Conservation (phyloP, 768 basidiomycete species). For the Auricularia heimuer region DNA sequence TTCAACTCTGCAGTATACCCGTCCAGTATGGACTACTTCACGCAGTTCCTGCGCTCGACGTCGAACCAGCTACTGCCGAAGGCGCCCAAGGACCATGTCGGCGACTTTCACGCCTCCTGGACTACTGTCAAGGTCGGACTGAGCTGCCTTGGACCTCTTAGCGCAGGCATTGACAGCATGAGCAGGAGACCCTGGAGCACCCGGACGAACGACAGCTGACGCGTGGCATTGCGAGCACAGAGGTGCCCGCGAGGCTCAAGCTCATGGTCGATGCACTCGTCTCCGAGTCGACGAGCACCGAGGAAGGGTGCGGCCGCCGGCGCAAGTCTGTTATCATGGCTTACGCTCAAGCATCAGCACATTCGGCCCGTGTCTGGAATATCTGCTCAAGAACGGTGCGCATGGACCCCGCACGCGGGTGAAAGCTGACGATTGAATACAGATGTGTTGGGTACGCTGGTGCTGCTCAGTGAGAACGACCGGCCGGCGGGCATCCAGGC, state of each 20-base stretch:
- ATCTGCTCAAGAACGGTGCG: conserved; percentile 78
- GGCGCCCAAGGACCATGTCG: conserved; percentile 50
- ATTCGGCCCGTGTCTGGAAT: conserved; percentile 85
- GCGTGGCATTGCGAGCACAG: conserved; percentile 70
- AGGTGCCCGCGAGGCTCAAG: conserved; percentile 65
- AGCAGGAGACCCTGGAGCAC: conserved; percentile 68
- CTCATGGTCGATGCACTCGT: conserved; percentile 81
- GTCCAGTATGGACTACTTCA: conserved; percentile 68
- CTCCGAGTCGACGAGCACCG: conserved; percentile 73
- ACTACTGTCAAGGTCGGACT: conserved; percentile 51
- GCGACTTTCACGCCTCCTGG: conserved; percentile 73
- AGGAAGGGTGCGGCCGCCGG: conserved; percentile 63
- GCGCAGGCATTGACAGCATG: not conserved
- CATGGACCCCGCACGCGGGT: not conserved
- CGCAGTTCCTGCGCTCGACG: conserved; percentile 53
- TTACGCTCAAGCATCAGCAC: conserved; percentile 35
- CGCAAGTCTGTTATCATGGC: conserved; percentile 2
- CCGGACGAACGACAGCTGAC: conserved; percentile 85
- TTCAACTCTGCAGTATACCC: not conserved
- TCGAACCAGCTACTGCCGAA: conserved; percentile 38
- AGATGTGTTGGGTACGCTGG: conserved; percentile 81
- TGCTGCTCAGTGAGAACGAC: conserved; percentile 76
- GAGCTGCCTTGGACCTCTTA: not conserved
- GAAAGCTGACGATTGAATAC: not conserved
- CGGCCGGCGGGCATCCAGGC: conserved; percentile 85